A percentile compares a stretch with the other conserved stretches of the same genome.
phyloP scores from a whole-genome alignment of 345 rosid genomes.

The Bruguiera gymnorhiza region DNA sequence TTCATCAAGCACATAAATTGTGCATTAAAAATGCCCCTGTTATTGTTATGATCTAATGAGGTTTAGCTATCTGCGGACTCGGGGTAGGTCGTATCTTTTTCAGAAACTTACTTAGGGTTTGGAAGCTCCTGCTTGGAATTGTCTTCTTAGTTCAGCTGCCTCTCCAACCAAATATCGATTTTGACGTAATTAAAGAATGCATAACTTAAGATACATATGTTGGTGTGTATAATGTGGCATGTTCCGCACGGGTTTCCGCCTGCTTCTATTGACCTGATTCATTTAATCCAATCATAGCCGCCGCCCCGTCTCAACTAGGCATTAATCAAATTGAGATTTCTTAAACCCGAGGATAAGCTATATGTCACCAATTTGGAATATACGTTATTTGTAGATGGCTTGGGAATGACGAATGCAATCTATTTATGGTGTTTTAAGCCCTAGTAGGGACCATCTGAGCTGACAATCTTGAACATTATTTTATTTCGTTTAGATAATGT shows the following conservation, averaged over 20 bases:
- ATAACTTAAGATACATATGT: too few relatives aligned
- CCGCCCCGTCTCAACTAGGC: constrained; percentile 21
- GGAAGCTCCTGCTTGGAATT: constrained; percentile 21
- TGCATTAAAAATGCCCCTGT: neutral
- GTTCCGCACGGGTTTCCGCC: constrained; percentile 10
- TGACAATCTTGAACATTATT: constrained; percentile 15
- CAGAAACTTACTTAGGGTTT: constrained; percentile 10
- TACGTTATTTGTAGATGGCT: constrained; percentile 1
- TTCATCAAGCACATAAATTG: neutral
- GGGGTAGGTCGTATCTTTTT: neutral
- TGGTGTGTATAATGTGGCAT: too few relatives aligned
- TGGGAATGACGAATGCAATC: constrained; percentile 18
- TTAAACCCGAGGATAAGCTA: constrained; percentile 3
- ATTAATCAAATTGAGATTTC: constrained; percentile 9
- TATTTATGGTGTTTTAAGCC: constrained; percentile 5
- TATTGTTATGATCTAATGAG: neutral
- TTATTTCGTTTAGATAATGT: constrained; percentile 16
- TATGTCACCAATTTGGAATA: neutral
- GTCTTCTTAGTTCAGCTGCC: neutral
- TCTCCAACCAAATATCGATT: too few relatives aligned
- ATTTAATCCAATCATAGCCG: neutral
- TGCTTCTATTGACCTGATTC: constrained; percentile 13
- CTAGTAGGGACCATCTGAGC: constrained; percentile 24
- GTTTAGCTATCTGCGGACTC: neutral
- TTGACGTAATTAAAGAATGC: too few relatives aligned